Evolutionary conservation across 805 yeast genomes (phyloP), one percentile per base, ranked within the genome.

Genomic region (Danielozyma ontarioensis): DNA sequence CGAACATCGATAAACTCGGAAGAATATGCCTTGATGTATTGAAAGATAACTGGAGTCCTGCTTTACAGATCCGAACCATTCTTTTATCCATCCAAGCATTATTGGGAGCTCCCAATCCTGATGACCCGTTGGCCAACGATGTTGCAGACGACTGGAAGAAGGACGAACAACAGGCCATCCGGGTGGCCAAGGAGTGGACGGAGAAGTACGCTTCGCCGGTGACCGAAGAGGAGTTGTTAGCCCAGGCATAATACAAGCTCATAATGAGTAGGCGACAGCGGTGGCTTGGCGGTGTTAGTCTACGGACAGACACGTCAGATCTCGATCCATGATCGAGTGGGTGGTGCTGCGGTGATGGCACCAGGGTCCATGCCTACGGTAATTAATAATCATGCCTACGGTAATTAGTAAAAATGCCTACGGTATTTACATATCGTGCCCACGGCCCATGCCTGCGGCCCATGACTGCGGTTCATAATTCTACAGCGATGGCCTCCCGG

Each of bases 21-120:
- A 73, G 98, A 44, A 90, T 93, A 49, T 93, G 98, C 63, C 72
- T 93, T 32, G 97, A 93, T 56, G 97, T 93, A 27, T 70, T 93
- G 55, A 93, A 90, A 63, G 78, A 85, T 48, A 89, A 90, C 62
- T 93, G 98, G 98, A 84, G 95, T 7, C 97, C 98, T 3, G 98
- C 98, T 0, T 69, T 90, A 39, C 97, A 93, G 57, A 93, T 93
- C 43, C 74, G 97, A 59, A 93, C 97, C 6, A 83, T 93, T 16
- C 65, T 93, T 41, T 68, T 93, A 36, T 85, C 96, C 7, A 83
- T 93, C 38, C 98, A 93, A 62, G 97, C 97, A 0, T 66, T 93
- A 36, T 64, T 93, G 33, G 96, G 95, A 2, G 88, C 96, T 4
- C 98, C 98, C 8, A 93, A 93, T 50, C 98, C 98, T 2, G 96